phyloP scores from a whole-genome alignment of 2,329 filamentous ascomycete species.

The Verticillium isaacii region DNA sequence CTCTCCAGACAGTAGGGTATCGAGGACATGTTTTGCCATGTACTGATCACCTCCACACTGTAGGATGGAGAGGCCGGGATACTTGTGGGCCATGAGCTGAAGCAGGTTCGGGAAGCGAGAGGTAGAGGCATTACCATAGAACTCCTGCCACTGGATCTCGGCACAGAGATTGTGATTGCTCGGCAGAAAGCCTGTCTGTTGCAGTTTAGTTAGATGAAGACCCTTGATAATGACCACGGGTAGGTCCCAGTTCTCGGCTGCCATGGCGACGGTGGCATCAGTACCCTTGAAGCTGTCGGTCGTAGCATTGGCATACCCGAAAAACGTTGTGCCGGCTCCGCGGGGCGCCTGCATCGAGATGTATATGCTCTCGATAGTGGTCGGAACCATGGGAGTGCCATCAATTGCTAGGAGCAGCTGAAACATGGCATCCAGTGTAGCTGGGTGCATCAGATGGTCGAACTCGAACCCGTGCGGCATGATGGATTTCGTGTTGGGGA shows the following conservation, averaged over 20 bases:
- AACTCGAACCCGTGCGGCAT: conserved; percentile 53
- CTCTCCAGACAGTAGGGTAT: conserved; percentile 14
- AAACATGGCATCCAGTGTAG: conserved; percentile 52
- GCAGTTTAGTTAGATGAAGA: conserved; percentile 36
- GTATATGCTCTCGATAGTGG: conserved; percentile 38
- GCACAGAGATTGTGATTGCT: conserved; percentile 45
- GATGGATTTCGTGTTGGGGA: conserved; percentile 43
- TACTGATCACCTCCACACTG: conserved; percentile 26
- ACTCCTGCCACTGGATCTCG: conserved; percentile 36
- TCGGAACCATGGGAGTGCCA: conserved; percentile 43
- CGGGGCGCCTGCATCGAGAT: conserved; percentile 34
- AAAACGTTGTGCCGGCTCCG: conserved; percentile 27
- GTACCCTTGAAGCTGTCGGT: conserved; percentile 31
- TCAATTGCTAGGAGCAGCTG: conserved; percentile 45
- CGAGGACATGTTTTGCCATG: conserved; percentile 19
- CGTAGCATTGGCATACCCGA: conserved; percentile 34
- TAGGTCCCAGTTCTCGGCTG: conserved; percentile 22
- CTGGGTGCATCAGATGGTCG: conserved; percentile 51
- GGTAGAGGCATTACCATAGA: conserved; percentile 16
- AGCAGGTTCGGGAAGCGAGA: conserved; percentile 21
- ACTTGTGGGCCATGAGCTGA: conserved; percentile 31
- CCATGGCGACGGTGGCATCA: conserved; percentile 38
- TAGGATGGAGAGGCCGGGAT: conserved; percentile 30
- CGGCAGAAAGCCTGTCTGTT: conserved; percentile 34
- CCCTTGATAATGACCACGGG: conserved; percentile 39